A percentile compares a stretch with the other conserved stretches of the same genome.
These are phyloP conservation scores for Lipomyces spencermartinsiae DNA, from an alignment of 805 yeast genomes.

Conservation along the genomic window DNA sequence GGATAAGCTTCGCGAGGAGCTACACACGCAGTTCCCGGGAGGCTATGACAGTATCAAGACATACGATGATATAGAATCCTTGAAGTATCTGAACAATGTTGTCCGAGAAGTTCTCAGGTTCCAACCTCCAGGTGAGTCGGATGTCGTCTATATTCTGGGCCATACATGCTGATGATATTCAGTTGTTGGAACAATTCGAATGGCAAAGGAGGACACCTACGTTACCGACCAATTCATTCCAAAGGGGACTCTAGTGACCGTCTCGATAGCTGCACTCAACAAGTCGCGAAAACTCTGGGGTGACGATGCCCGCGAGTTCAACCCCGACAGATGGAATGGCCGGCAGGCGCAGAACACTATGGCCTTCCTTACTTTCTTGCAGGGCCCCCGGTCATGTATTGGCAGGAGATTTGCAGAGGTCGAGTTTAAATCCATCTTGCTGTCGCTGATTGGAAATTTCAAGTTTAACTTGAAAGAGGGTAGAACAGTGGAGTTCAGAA, in stretches of 20 bases:
- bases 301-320: conserved; percentile 31
- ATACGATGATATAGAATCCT: conserved; percentile 29
- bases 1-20: conserved; percentile 25
- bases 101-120: conserved; percentile 30
- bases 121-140: conserved; percentile 19
- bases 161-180: conserved; percentile 23
- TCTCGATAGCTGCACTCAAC: conserved; percentile 21
- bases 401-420: conserved; percentile 34
- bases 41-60: conserved; percentile 19
- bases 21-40: conserved; percentile 22
- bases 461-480: conserved; percentile 16
- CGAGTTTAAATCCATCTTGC: conserved; percentile 27
- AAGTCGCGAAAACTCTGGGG: conserved; percentile 29
- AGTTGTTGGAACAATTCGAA: conserved; percentile 26
- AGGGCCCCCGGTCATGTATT: conserved; percentile 35
- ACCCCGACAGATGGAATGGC: conserved; percentile 34
- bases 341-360: conserved; percentile 18
- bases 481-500: conserved; percentile 16
- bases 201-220: conserved; percentile 21
- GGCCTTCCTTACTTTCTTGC: conserved; percentile 30
- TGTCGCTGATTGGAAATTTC: conserved; percentile 24
- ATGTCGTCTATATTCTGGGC: neutral
- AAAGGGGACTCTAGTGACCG: conserved; percentile 23
- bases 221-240: conserved; percentile 25
- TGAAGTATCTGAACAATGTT: conserved; percentile 25